phyloP scores from a whole-genome alignment of 2,329 filamentous ascomycete genomes.

The Hypoxylon sp. region DNA sequence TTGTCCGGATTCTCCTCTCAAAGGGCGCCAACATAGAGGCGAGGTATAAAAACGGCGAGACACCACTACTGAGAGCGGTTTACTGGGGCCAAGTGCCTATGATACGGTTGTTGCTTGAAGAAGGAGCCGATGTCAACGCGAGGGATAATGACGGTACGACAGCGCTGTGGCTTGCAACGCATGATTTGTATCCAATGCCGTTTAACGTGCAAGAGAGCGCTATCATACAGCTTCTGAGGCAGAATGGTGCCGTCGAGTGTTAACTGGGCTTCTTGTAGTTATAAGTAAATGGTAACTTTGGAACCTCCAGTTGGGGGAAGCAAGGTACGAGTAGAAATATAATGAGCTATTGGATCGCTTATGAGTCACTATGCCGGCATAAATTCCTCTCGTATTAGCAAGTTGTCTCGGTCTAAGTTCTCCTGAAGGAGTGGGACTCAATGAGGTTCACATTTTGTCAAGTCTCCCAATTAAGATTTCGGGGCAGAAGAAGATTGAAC shows the following conservation, averaged over 20 bases:
- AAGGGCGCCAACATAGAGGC: background rate
- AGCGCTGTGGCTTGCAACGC: background rate
- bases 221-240: background rate
- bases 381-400: background rate
- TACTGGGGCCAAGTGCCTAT: background rate
- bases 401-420: background rate
- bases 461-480: background rate
- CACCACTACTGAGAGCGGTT: slow-evolving; percentile 7
- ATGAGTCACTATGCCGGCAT: background rate
- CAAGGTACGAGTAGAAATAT: background rate
- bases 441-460: background rate
- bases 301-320: background rate
- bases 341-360: background rate
- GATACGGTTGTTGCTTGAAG: slow-evolving; percentile 23
- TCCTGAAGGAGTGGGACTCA: background rate
- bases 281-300: background rate
- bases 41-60: background rate
- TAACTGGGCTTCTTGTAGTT: background rate
- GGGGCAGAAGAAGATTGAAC: slow-evolving; percentile 5
- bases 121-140: slow-evolving; percentile 3
- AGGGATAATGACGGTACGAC: background rate
- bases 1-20: background rate
- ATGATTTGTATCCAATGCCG: background rate
- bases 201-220: too few species aligned
- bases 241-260: background rate